phyloP scores from a whole-genome alignment of 1,284 basidiomycete genomes.

The Porodaedalea pini region DNA sequence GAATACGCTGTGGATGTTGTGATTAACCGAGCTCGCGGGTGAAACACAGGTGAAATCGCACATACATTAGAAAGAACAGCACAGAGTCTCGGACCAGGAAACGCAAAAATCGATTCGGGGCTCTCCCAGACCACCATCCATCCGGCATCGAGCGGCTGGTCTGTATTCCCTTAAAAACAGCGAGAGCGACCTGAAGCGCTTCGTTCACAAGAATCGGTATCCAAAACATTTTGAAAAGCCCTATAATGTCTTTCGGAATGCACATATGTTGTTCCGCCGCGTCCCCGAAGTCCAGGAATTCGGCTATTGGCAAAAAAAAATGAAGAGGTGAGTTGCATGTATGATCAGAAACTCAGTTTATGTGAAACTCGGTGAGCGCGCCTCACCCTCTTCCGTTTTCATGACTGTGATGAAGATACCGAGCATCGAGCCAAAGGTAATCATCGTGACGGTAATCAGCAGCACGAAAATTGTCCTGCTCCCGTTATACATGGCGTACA shows the following conservation, averaged over 20 bases:
- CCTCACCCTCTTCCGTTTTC: not conserved
- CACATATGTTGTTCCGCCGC: constrained; percentile 1
- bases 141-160: not conserved
- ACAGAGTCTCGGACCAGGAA: constrained; percentile 2
- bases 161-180: constrained; percentile 1
- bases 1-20: constrained; percentile 1
- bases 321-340: not conserved
- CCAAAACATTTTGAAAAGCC: constrained; percentile 4
- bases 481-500: constrained; percentile 9
- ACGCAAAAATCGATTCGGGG: not conserved
- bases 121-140: not conserved
- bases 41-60: not conserved
- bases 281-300: not conserved
- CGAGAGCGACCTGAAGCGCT: not conserved
- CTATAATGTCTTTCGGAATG: not conserved
- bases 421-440: not conserved
- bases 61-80: not conserved
- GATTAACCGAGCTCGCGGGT: not conserved
- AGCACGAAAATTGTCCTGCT: not conserved
- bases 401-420: not conserved
- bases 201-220: constrained; percentile 4
- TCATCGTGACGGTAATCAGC: not conserved
- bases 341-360: no score
- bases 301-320: not conserved
- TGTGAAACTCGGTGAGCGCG: not conserved